Conservation (phyloP, 1,284 basidiomycete species). For the Ganoderma multipileum region DNA sequence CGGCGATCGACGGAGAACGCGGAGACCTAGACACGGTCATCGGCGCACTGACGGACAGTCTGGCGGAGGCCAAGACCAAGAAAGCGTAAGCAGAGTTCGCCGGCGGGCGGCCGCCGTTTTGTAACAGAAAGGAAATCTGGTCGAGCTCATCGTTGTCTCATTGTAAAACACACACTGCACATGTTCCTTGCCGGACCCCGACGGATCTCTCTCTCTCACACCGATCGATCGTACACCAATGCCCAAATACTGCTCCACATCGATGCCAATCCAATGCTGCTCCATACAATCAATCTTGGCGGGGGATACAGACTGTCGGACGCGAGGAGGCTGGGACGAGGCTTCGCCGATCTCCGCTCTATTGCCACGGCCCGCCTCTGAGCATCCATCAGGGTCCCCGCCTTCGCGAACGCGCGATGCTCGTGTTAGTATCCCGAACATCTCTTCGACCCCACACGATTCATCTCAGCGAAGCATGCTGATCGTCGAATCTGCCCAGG, state of each 20-base stretch:
- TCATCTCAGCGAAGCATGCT: constrained; percentile 25
- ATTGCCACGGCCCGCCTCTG: constrained; percentile 34
- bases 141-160: constrained; percentile 23
- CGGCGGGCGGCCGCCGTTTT: constrained; percentile 16
- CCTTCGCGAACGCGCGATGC: not conserved
- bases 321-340: constrained; percentile 1
- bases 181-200: not conserved
- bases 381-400: constrained; percentile 4
- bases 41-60: constrained; percentile 65
- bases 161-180: constrained; percentile 13
- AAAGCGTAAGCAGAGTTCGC: constrained; percentile 36
- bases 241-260: too few relatives aligned
- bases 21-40: constrained; percentile 84
- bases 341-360: constrained; percentile 25
- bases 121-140: constrained; percentile 27
- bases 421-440: not conserved
- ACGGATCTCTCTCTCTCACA: not conserved
- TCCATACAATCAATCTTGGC: too few relatives aligned
- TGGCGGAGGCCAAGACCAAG: constrained; percentile 59
- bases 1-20: constrained; percentile 72
- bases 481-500: constrained; percentile 12
- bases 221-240: not conserved
- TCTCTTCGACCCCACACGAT: constrained; percentile 3
- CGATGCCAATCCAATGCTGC: not conserved
- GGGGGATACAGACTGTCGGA: constrained; percentile 2